Percentiles rank a stretch among this genome's conserved stretches.
phyloP scores from a whole-genome alignment of 2,329 filamentous ascomycete species.

The Pyrenophora tritici-repentis region DNA sequence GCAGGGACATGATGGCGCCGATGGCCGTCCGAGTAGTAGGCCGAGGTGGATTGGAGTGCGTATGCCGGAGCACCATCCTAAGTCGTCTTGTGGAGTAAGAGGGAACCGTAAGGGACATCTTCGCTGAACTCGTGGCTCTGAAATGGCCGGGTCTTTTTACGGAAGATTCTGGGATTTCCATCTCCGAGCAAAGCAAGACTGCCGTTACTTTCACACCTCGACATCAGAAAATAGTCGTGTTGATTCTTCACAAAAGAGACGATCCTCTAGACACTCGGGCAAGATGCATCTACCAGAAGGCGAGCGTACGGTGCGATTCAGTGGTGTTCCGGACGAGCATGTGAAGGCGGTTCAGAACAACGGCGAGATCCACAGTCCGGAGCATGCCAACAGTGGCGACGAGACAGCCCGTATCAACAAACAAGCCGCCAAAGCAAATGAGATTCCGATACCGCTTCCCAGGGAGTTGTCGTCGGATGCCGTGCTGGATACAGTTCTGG shows the following conservation, averaged over 20 bases:
- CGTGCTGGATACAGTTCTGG: conserved; percentile 32
- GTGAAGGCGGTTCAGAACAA: conserved; percentile 21
- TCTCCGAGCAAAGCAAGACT: conserved; percentile 12
- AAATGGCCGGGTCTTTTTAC: conserved; percentile 31
- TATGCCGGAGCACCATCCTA: conserved; percentile 18
- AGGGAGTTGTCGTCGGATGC: conserved; percentile 12
- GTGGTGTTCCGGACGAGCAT: conserved; percentile 19
- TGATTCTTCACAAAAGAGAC: conserved; percentile 4
- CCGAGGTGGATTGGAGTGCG: conserved; percentile 7
- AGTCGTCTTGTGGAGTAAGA: conserved; percentile 20
- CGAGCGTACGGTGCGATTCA: conserved; percentile 22
- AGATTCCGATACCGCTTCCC: conserved; percentile 21
- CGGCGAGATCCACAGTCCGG: conserved; percentile 11
- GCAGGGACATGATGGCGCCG: conserved; percentile 23
- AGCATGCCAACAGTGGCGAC: conserved; percentile 13
- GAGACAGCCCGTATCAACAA: conserved; percentile 6
- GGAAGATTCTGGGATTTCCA: conserved; percentile 22
- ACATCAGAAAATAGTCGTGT: conserved; percentile 1
- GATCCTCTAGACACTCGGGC: conserved; percentile 1
- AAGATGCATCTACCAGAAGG: conserved; percentile 31
- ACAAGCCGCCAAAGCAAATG: conserved; percentile 14
- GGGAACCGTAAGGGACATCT: conserved; percentile 15
- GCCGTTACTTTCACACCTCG: conserved; percentile 7
- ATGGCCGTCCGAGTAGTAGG: conserved; percentile 17
- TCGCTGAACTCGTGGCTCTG: conserved; percentile 13